A percentile compares a stretch with the other conserved stretches of the same genome.
phyloP scores from a whole-genome alignment of 495 filamentous ascomycete genomes.

The Aspergillus heteromorphus region DNA sequence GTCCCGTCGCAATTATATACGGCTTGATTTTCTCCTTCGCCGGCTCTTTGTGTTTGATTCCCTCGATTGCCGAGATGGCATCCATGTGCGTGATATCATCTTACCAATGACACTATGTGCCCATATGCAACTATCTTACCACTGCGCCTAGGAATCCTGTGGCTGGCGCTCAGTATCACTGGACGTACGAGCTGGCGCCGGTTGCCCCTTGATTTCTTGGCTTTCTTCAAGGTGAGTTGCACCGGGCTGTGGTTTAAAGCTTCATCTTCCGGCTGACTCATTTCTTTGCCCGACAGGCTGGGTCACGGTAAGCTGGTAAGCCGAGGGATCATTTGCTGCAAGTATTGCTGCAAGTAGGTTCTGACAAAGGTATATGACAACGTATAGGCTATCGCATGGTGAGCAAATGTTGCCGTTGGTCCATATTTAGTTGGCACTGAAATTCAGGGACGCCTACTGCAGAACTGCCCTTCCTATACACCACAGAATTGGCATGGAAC shows the following conservation, averaged over 20 bases:
- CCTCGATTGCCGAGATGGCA: conserved; percentile 1
- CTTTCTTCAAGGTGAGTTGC: conserved; percentile 1
- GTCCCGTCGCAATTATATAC: background rate
- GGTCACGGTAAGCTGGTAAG: conserved; percentile 1
- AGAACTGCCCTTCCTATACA: conserved; percentile 36
- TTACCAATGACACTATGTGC: background rate
- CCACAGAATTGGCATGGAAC: conserved; percentile 42
- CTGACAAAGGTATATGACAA: background rate
- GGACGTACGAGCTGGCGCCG: conserved; percentile 1
- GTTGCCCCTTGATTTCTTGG: conserved; percentile 2
- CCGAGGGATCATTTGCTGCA: background rate
- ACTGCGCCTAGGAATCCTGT: background rate
- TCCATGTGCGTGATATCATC: background rate
- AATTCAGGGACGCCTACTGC: conserved; percentile 39
- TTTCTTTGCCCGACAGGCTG: background rate
- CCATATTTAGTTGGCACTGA: conserved; percentile 29
- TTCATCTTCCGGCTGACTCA: background rate
- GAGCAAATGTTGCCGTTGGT: background rate
- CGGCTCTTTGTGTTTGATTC: background rate
- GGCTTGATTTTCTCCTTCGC: background rate
- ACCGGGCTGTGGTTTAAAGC: background rate
- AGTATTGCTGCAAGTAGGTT: background rate
- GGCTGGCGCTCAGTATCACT: conserved; percentile 3
- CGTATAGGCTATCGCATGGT: background rate
- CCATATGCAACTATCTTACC: background rate